Evolutionary conservation across 306 rosid genomes (phyloP).

Genomic region (Quercus cerris): DNA sequence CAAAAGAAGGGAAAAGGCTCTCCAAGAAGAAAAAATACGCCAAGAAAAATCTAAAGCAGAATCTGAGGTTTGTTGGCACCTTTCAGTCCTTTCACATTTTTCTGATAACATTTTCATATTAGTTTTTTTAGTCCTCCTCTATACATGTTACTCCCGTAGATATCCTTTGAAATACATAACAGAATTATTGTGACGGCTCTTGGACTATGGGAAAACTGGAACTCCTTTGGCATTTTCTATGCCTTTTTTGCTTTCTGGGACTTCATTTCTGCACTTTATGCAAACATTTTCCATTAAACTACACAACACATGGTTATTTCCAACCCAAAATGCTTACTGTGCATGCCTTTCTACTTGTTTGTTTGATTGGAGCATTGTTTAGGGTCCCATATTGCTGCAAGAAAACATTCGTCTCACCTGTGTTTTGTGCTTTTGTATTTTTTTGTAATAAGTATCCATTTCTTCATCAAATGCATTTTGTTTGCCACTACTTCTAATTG

Average conservation of each 20-base stretch:
- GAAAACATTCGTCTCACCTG: background rate
- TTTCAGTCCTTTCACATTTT: conserved; percentile 11
- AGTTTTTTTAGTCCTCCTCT: background rate
- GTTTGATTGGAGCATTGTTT: background rate
- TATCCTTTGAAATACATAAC: background rate
- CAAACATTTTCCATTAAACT: conserved; percentile 16
- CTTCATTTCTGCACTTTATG: background rate
- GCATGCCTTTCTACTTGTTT: conserved; percentile 1
- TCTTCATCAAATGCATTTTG: background rate
- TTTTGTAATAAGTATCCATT: background rate
- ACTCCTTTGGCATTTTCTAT: background rate
- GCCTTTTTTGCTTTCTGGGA: background rate
- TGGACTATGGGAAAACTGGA: background rate
- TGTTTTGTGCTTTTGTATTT: conserved; percentile 10
- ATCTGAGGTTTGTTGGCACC: conserved; percentile 55
- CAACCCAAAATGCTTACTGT: background rate
- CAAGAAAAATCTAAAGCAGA: conserved; percentile 85
- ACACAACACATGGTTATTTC: conserved; percentile 12
- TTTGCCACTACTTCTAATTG: background rate
- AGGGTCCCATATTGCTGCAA: conserved; percentile 5
- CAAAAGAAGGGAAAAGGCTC: conserved; percentile 75
- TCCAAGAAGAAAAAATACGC: conserved; percentile 71
- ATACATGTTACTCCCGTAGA: background rate
- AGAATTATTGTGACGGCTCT: background rate
- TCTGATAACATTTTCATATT: background rate